Percentiles rank a stretch among this genome's conserved stretches.
These are phyloP conservation scores for Spinellus fusiger DNA, from an alignment of 192 early-diverging fungal species.

Conservation along the genomic window DNA sequence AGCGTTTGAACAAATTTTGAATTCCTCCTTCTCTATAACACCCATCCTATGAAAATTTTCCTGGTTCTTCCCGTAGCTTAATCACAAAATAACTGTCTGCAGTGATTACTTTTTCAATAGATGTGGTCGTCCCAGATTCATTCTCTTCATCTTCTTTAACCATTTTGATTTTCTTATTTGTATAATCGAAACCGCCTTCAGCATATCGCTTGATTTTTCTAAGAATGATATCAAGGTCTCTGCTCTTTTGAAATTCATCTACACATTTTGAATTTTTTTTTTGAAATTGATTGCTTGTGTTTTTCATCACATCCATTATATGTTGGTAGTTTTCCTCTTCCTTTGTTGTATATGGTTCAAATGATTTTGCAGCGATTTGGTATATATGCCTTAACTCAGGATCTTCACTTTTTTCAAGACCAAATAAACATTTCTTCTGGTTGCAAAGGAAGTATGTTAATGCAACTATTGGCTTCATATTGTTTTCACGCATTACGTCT, in stretches of 20 bases:
- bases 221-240: constrained; percentile 7
- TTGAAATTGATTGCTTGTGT: constrained; percentile 10
- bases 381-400: constrained; percentile 12
- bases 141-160: constrained; percentile 1
- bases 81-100: constrained; percentile 2
- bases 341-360: constrained; percentile 10
- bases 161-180: constrained; percentile 11
- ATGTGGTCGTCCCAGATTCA: background rate
- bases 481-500: background rate
- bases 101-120: constrained; percentile 9
- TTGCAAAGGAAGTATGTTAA: constrained; percentile 10
- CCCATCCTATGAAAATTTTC: constrained; percentile 5
- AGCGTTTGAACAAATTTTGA: constrained; percentile 6
- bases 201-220: constrained; percentile 14
- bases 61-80: constrained; percentile 12
- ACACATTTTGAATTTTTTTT: constrained; percentile 5
- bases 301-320: constrained; percentile 9
- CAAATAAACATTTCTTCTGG: constrained; percentile 6
- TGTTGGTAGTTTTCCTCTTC: constrained; percentile 7
- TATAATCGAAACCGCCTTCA: constrained; percentile 6
- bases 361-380: constrained; percentile 5
- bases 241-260: constrained; percentile 9
- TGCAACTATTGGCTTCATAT: constrained; percentile 1
- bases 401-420: constrained; percentile 12
- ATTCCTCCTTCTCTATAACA: constrained; percentile 8